Percentiles rank a stretch among this genome's conserved stretches.
These are phyloP conservation scores for Tieghemostelium lacteum DNA, from an alignment of 78 protist species.

Conservation along the genomic window DNA sequence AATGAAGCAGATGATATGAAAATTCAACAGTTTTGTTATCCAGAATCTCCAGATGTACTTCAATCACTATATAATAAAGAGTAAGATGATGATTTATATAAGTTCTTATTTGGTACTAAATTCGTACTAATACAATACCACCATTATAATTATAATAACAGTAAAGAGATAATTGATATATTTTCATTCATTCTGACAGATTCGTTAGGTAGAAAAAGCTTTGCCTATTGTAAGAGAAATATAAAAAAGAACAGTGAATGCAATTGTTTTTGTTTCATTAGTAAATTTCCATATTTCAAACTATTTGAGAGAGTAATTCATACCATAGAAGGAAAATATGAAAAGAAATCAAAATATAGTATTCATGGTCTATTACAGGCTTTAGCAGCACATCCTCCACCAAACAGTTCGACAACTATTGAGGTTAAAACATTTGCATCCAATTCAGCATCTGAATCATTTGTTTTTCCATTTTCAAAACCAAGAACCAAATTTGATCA, in stretches of 20 bases:
- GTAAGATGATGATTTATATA: neutral
- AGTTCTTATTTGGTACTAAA: neutral
- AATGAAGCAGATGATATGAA: constrained; percentile 47
- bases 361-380: constrained; percentile 27
- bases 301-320: constrained; percentile 36
- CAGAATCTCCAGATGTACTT: constrained; percentile 26
- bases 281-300: constrained; percentile 53
- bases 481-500: constrained; percentile 52
- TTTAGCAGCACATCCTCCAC: constrained; percentile 5
- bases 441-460: constrained; percentile 43
- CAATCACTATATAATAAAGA: neutral
- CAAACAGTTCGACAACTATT: constrained; percentile 1
- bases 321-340: constrained; percentile 27
- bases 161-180: neutral
- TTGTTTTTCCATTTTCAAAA: constrained; percentile 10
- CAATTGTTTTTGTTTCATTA: constrained; percentile 43
- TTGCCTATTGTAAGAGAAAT: constrained; percentile 68
- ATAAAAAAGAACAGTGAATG: constrained; percentile 3
- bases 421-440: constrained; percentile 24
- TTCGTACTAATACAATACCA: neutral
- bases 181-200: constrained; percentile 69
- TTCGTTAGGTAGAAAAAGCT: constrained; percentile 54
- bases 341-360: constrained; percentile 18
- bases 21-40: constrained; percentile 52
- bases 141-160: neutral